phyloP scores from a whole-genome alignment of 495 filamentous ascomycete genomes.

The Lindgomyces ingoldianus region DNA sequence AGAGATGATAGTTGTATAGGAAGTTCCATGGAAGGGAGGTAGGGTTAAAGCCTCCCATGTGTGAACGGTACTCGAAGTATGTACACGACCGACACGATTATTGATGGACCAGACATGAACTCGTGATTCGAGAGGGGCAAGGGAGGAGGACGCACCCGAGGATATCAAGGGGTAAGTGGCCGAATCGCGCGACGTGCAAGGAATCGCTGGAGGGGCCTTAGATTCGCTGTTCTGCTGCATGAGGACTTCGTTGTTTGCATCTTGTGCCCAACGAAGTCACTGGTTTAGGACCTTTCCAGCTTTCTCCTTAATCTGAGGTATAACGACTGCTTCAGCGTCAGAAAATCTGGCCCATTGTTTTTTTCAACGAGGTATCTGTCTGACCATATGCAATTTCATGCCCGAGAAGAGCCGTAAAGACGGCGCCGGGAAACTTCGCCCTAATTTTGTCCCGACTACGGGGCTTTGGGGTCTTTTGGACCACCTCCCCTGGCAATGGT shows the following conservation, averaged over 20 bases:
- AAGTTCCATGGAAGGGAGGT: background rate
- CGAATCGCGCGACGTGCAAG: background rate
- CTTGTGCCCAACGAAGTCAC: background rate
- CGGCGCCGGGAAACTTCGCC: conserved; percentile 1
- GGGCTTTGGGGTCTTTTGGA: background rate
- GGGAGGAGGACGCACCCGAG: background rate
- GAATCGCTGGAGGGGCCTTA: background rate
- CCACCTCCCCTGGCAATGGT: background rate
- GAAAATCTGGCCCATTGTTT: too few relatives aligned
- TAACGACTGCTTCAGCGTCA: background rate
- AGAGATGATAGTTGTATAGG: background rate
- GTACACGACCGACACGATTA: background rate
- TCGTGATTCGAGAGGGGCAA: background rate
- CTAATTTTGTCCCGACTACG: background rate
- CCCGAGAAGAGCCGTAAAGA: conserved; percentile 3
- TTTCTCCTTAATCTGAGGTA: background rate
- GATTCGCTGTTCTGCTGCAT: background rate
- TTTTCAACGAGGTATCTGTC: background rate
- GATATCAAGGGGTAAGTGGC: background rate
- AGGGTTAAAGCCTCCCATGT: background rate
- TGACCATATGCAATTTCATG: background rate
- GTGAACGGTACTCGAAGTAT: background rate
- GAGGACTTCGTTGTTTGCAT: background rate
- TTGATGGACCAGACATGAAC: background rate
- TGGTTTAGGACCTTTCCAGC: background rate